Conservation (phyloP, 805 yeast genomes). For the Kodamaea leandrae region DNA sequence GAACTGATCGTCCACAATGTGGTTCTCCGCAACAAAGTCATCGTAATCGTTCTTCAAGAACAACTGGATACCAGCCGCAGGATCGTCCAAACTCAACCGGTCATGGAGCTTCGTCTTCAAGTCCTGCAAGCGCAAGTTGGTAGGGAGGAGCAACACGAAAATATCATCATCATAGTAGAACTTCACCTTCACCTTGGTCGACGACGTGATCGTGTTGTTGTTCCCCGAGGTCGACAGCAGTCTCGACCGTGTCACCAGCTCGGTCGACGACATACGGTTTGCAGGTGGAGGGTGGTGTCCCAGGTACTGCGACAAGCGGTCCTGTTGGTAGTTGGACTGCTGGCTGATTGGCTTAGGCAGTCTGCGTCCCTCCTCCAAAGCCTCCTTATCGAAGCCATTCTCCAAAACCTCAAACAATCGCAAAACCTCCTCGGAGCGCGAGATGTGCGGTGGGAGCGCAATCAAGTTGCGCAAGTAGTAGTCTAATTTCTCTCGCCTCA, state of each 20-base stretch:
- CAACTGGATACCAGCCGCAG: constrained; percentile 24
- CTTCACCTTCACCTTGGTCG: constrained; percentile 56
- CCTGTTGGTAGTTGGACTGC: constrained; percentile 47
- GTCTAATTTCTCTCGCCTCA: constrained; percentile 54
- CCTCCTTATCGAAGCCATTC: constrained; percentile 59
- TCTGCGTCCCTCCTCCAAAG: constrained; percentile 16
- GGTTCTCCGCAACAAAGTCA: constrained; percentile 33
- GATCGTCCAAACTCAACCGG: constrained; percentile 39
- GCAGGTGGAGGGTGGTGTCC: constrained; percentile 19
- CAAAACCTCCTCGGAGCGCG: constrained; percentile 65
- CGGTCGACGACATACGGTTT: constrained; percentile 23
- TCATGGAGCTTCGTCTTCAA: constrained; percentile 50
- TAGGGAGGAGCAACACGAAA: constrained; percentile 62
- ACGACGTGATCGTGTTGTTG: constrained; percentile 8
- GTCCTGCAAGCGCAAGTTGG: constrained; percentile 46
- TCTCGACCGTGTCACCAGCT: constrained; percentile 19
- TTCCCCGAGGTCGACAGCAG: constrained; percentile 12
- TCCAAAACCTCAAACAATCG: constrained; percentile 65
- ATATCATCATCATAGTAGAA: constrained; percentile 80
- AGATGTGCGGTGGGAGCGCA: constrained; percentile 71
- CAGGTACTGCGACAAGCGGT: constrained; percentile 52
- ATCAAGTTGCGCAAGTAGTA: constrained; percentile 55
- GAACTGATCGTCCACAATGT: constrained; percentile 27
- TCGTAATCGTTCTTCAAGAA: constrained; percentile 43
- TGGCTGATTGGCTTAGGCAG: constrained; percentile 38